A percentile compares a stretch with the other conserved stretches of the same genome.
phyloP scores from a whole-genome alignment of 192 early-diverging fungal species.

The Linnemannia elongata region DNA sequence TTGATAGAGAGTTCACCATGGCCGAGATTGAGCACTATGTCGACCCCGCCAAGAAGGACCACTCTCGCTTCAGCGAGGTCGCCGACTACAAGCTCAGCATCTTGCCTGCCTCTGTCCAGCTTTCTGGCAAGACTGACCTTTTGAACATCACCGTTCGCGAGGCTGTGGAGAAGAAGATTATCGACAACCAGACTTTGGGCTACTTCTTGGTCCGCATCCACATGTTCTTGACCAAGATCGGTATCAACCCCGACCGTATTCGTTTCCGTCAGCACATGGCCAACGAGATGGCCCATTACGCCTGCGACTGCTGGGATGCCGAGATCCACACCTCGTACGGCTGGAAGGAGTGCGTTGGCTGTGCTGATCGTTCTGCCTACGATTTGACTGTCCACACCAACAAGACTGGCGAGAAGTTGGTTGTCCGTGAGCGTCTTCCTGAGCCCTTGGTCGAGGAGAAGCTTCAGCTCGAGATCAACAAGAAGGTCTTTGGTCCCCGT shows the following conservation, averaged over 20 bases:
- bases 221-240: slow-evolving; percentile 90
- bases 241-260: slow-evolving; percentile 86
- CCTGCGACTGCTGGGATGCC: slow-evolving; percentile 98
- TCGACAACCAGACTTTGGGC: slow-evolving; percentile 98
- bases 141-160: slow-evolving; percentile 87
- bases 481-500: slow-evolving; percentile 94
- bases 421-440: slow-evolving; percentile 90
- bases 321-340: slow-evolving; percentile 94
- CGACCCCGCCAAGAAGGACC: slow-evolving; percentile 93
- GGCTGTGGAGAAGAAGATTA: slow-evolving; percentile 86
- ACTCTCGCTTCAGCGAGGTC: slow-evolving; percentile 91
- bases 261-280: slow-evolving; percentile 99
- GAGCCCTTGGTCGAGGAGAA: slow-evolving; percentile 85
- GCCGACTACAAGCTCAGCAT: slow-evolving; percentile 82
- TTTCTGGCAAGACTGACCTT: slow-evolving; percentile 80
- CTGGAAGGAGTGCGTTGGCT: slow-evolving; percentile 99
- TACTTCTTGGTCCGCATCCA: slow-evolving; percentile 98
- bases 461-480: slow-evolving; percentile 88
- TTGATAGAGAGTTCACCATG: slow-evolving; percentile 93
- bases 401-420: slow-evolving; percentile 92
- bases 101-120: slow-evolving; percentile 83
- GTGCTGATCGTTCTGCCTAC: slow-evolving; percentile 98
- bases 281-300: slow-evolving; percentile 99
- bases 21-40: slow-evolving; percentile 99
- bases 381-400: slow-evolving; percentile 94